Base-by-base conservation (phyloP, 176 grass and related monocot genomes). In the Hsuehochloa calcarea region DNA sequence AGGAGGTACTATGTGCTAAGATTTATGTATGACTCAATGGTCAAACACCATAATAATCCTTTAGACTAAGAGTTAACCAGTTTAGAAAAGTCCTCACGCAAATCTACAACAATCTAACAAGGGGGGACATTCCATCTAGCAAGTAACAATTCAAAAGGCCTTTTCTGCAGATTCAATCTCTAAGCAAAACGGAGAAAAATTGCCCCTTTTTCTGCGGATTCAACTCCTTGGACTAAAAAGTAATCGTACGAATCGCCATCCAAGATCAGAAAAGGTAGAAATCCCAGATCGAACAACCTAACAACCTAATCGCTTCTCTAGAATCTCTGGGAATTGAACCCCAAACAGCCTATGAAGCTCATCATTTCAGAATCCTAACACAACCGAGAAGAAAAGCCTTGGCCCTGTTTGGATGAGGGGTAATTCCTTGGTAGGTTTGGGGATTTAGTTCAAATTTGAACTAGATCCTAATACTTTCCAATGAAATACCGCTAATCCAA, bases 201-300 rank as follows among this genome's bases (percentile, higher is more conserved):
- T 22, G 15, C 16, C 22, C 68, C 26, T 16, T 16, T 62, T 20
- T 19, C 20, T 19, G 52, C 20, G 38, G 55, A 47, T 70, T 14
- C 68, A 82, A 72, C 52, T 44, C 39, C n/a, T 82, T 55, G 31
- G 80, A 82, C 23, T 50, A 51, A 51, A 65, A 23, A 63, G 26
- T 39, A 87, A 83, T 39, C 27, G 82, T 45, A 55, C 4, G 50
- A 13, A 70, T 31, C 10, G 15, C 19, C 20, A 40, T 59, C 39
- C 9, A 25, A 84, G 58, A 20, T 8, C 37, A 29, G 3, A 41
- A 50, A 71, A 62, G 23, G 10, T 80, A 68, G 11, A 78, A 19
- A 45, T 19, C 31, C 47, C 31, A 67, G 68, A 83, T 61, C 59
- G 44, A 82, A 35, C 34, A 47, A 50, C 44, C 19, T 19, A 69